phyloP scores from a whole-genome alignment of 2,329 filamentous ascomycete species.

The Venturia nashicola region DNA sequence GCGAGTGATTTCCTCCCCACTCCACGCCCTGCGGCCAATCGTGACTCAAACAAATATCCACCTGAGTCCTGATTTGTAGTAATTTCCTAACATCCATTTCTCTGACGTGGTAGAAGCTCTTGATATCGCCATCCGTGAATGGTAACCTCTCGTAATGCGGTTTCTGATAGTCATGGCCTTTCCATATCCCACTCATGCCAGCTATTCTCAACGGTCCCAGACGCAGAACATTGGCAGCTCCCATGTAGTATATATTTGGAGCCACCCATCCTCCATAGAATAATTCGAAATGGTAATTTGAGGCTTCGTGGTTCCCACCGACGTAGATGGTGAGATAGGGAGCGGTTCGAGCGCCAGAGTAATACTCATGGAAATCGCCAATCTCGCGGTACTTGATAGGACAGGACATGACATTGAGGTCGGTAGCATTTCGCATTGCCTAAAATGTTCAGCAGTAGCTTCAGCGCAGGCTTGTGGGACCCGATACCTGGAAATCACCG shows the following conservation, averaged over 20 bases:
- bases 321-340: conserved; percentile 89
- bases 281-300: conserved; percentile 79
- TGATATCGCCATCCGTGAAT: conserved; percentile 64
- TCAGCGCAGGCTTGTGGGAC: conserved; percentile 1
- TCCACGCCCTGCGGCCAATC: conserved; percentile 89
- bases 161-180: conserved; percentile 75
- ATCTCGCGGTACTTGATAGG: conserved; percentile 78
- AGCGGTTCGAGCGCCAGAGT: conserved; percentile 62
- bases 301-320: conserved; percentile 90
- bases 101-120: conserved; percentile 77
- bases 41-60: conserved; percentile 86
- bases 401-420: conserved; percentile 81
- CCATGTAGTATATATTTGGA: conserved; percentile 94
- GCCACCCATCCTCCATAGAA: conserved; percentile 97
- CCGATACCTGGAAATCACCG: conserved; percentile 75
- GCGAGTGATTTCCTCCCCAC: conserved; percentile 55
- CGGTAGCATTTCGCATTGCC: conserved; percentile 78
- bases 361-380: conserved; percentile 91
- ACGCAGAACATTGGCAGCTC: conserved; percentile 77
- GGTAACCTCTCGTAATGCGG: conserved; percentile 77
- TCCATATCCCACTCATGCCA: conserved; percentile 90
- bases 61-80: conserved; percentile 69
- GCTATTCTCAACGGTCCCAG: conserved; percentile 79
- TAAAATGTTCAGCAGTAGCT: conserved; percentile 22
- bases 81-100: conserved; percentile 88